phyloP scores from a whole-genome alignment of 148 eudicot genomes.

The Fagopyrum esculentum region DNA sequence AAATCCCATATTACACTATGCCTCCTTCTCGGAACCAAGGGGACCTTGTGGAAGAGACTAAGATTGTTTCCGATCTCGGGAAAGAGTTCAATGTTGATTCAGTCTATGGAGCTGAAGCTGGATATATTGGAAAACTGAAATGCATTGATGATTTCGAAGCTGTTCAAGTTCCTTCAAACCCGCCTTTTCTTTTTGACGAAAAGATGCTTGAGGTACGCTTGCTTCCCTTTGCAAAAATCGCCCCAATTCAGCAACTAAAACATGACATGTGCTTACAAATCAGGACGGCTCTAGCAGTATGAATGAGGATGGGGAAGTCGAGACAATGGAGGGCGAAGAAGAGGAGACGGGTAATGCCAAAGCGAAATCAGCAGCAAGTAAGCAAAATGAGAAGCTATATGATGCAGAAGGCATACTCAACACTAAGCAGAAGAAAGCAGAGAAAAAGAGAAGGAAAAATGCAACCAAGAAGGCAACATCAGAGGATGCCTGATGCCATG shows the following conservation, averaged over 20 bases:
- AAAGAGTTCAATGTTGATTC: slow-evolving; percentile 83
- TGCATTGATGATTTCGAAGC: slow-evolving; percentile 55
- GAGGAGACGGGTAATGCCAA: slow-evolving; percentile 32
- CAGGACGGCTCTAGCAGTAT: slow-evolving; percentile 11
- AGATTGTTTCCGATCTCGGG: slow-evolving; percentile 68
- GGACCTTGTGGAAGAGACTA: slow-evolving; percentile 47
- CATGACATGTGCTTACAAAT: not conserved
- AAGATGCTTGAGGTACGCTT: slow-evolving; percentile 67
- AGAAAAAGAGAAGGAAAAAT: slow-evolving; percentile 64
- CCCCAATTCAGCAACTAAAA: not conserved
- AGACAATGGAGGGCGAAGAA: slow-evolving; percentile 38
- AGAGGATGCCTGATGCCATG: slow-evolving; percentile 29
- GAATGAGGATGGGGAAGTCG: slow-evolving; percentile 25
- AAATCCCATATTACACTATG: slow-evolving; percentile 84
- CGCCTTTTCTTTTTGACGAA: slow-evolving; percentile 62
- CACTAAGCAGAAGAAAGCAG: slow-evolving; percentile 60
- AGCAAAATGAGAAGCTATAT: slow-evolving; percentile 70
- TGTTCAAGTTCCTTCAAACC: slow-evolving; percentile 72
- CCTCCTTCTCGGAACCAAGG: slow-evolving; percentile 76
- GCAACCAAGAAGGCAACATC: slow-evolving; percentile 22
- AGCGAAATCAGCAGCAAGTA: slow-evolving; percentile 32
- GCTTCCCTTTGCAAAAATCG: not conserved
- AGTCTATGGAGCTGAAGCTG: slow-evolving; percentile 68
- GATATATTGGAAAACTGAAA: slow-evolving; percentile 79
- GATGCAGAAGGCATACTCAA: slow-evolving; percentile 76